Evolutionary conservation across 2,329 filamentous ascomycete species (phyloP).

Genomic region (Trichoderma semiorbis): DNA sequence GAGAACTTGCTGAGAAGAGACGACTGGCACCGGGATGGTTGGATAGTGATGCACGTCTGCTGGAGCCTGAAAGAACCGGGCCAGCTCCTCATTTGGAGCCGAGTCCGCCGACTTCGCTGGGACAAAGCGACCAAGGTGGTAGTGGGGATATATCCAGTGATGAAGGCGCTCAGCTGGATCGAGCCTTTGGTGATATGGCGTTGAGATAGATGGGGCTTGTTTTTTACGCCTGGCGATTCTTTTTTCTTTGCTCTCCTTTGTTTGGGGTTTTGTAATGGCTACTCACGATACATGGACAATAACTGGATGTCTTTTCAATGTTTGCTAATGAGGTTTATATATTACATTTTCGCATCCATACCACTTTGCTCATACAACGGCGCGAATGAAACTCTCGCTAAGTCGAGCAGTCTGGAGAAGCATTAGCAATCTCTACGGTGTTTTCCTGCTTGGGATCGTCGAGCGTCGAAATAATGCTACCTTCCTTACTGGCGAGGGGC

Average conservation of each 20-base stretch:
- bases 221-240: neutral
- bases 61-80: conserved; percentile 61
- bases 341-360: neutral
- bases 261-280: neutral
- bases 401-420: neutral
- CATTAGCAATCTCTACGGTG: neutral
- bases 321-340: neutral
- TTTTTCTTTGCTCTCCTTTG: neutral
- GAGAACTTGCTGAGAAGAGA: conserved; percentile 76
- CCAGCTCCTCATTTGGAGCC: conserved; percentile 28
- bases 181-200: conserved; percentile 52
- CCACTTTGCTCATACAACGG: neutral
- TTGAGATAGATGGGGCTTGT: conserved; percentile 27
- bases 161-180: conserved; percentile 55
- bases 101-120: conserved; percentile 20
- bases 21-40: conserved; percentile 77
- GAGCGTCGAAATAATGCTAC: neutral
- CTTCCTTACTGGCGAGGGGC: neutral
- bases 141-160: conserved; percentile 38
- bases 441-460: neutral
- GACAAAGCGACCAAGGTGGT: conserved; percentile 17
- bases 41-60: conserved; percentile 66
- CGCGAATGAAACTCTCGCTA: neutral
- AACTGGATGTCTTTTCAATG: neutral
- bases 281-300: neutral